Evolutionary conservation across 1,284 basidiomycete species (phyloP).

Genomic region (Tylopilus orsonianus): DNA sequence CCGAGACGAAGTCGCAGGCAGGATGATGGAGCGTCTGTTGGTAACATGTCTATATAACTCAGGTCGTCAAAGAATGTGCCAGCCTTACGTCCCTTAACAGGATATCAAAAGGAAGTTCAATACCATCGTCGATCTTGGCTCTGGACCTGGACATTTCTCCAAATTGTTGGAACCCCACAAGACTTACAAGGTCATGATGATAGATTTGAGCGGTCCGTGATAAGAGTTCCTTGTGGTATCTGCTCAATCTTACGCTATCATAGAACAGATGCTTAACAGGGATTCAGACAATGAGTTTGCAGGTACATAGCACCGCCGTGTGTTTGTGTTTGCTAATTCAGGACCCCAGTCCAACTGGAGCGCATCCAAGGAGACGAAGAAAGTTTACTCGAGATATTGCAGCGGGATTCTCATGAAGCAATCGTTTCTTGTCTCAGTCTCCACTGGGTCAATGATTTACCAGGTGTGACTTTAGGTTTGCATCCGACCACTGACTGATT

Average conservation of each 20-base stretch:
- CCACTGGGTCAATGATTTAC: slow-evolving; percentile 99
- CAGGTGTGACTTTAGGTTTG: slow-evolving; percentile 54
- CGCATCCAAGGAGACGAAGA: slow-evolving; percentile 81
- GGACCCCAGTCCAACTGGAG: slow-evolving; percentile 61
- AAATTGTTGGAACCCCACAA: slow-evolving; percentile 77
- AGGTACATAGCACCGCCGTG: slow-evolving; percentile 41
- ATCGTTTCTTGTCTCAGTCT: slow-evolving; percentile 89
- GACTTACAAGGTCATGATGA: slow-evolving; percentile 78
- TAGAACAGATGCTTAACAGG: slow-evolving; percentile 67
- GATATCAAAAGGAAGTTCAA: slow-evolving; percentile 89
- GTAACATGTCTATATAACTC: slow-evolving; percentile 37
- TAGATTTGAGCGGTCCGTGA: slow-evolving; percentile 81
- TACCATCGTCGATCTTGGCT: slow-evolving; percentile 84
- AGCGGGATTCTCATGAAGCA: slow-evolving; percentile 82
- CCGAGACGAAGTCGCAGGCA: slow-evolving; percentile 86
- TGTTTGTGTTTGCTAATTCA: slow-evolving; percentile 6
- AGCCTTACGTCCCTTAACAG: slow-evolving; percentile 41
- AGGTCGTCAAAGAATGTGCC: slow-evolving; percentile 1
- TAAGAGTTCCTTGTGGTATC: neutral
- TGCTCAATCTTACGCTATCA: slow-evolving; percentile 9
- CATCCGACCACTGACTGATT: neutral
- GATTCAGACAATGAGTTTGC: slow-evolving; percentile 77
- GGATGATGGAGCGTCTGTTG: slow-evolving; percentile 86
- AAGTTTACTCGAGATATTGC: slow-evolving; percentile 60
- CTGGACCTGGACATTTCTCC: slow-evolving; percentile 93